Evolutionary conservation across 2,329 filamentous ascomycete genomes (phyloP).

Genomic region (Phialemonium atrogriseum): DNA sequence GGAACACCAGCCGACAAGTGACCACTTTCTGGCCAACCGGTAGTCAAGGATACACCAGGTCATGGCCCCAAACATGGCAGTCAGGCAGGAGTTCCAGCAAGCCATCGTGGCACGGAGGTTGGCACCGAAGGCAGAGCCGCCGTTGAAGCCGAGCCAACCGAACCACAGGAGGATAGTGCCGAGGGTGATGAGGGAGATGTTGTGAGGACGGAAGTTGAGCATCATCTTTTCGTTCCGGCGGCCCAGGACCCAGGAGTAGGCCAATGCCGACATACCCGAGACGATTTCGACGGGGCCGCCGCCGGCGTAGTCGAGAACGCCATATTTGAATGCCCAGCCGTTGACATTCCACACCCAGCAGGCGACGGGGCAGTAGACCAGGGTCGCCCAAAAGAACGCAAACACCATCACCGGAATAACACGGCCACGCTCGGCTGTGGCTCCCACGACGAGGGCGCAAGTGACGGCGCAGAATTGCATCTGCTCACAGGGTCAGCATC

Average conservation of each 20-base stretch:
- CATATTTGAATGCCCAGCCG: conserved; percentile 86
- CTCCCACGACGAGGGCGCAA: conserved; percentile 81
- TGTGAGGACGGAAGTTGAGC: conserved; percentile 98
- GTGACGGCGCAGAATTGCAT: conserved; percentile 98
- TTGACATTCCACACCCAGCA: conserved; percentile 97
- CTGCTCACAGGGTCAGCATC: no score
- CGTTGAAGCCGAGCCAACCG: conserved; percentile 98
- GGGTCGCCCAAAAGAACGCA: conserved; percentile 89
- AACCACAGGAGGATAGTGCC: conserved; percentile 97
- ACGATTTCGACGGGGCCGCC: conserved; percentile 96
- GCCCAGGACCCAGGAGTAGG: conserved; percentile 92
- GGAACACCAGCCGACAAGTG: conserved; percentile 66
- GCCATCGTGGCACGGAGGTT: conserved; percentile 93
- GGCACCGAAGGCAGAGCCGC: conserved; percentile 86
- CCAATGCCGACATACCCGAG: conserved; percentile 85
- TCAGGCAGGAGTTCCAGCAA: conserved; percentile 96
- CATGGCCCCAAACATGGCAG: conserved; percentile 83
- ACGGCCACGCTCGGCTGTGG: conserved; percentile 88
- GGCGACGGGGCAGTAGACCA: conserved; percentile 94
- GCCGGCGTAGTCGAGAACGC: conserved; percentile 92
- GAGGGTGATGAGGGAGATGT: conserved; percentile 93
- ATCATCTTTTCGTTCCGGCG: conserved; percentile 99
- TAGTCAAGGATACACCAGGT: conserved; percentile 96
- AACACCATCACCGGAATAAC: conserved; percentile 93
- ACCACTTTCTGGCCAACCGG: conserved; percentile 91